Evolutionary conservation across 371 early-diverging fungal genomes (phyloP).

Genomic region (Catenaria anguillulae): DNA sequence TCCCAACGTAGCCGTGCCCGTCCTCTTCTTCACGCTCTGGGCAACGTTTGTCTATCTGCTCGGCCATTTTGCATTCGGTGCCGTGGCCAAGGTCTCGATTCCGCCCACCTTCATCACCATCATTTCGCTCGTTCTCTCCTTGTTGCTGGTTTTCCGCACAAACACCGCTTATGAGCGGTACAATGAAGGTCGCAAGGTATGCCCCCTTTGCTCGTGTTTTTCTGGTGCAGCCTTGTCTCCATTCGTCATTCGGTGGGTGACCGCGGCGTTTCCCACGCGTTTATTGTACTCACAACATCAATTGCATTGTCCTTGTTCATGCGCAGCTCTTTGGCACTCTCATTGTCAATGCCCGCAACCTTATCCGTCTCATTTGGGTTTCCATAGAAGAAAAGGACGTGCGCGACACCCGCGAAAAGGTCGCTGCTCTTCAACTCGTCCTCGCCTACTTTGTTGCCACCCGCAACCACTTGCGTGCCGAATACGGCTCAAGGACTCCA

Average conservation of each 20-base stretch:
- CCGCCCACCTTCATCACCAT: conserved; percentile 22
- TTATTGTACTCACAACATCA: no score
- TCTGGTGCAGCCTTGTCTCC: no score
- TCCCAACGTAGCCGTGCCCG: conserved; percentile 13
- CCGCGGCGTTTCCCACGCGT: no score
- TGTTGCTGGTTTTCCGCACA: conserved; percentile 58
- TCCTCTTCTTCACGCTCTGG: conserved; percentile 15
- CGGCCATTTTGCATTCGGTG: conserved; percentile 15
- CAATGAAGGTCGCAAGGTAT: conserved; percentile 46
- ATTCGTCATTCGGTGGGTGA: no score
- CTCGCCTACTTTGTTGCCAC: conserved; percentile 48
- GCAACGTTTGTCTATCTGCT: conserved; percentile 12
- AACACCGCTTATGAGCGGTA: conserved; percentile 64
- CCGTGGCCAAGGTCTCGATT: not conserved
- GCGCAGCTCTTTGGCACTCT: conserved; percentile 42
- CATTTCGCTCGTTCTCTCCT: conserved; percentile 46
- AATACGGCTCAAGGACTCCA: conserved; percentile 41
- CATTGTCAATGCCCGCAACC: conserved; percentile 35
- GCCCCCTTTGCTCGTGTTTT: not conserved
- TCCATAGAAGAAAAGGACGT: conserved; percentile 30
- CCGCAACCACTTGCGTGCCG: conserved; percentile 55
- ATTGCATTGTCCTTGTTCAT: no score
- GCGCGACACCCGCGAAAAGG: conserved; percentile 42
- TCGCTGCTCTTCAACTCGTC: conserved; percentile 53
- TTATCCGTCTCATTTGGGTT: conserved; percentile 50